Conservation (phyloP, 2,329 filamentous ascomycete species). For the Decorospora gaudefroyi region DNA sequence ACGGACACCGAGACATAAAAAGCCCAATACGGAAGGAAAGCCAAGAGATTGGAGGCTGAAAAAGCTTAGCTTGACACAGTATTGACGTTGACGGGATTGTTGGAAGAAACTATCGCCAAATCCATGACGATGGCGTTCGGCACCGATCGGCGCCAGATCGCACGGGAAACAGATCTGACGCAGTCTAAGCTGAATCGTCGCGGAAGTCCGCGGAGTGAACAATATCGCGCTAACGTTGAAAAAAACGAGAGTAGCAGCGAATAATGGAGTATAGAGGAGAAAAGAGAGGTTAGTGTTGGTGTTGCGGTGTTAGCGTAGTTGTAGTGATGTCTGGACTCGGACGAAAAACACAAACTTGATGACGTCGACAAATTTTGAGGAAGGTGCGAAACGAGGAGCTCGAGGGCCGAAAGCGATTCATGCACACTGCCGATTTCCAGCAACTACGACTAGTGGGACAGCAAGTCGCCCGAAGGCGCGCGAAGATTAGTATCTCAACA, state of each 20-base stretch:
- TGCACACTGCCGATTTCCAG: not conserved
- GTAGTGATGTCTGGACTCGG: not conserved
- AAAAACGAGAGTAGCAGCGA: not conserved
- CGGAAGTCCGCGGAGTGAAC: not conserved
- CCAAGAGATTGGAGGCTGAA: constrained; percentile 3
- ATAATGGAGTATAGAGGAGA: not conserved
- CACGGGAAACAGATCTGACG: constrained; percentile 2
- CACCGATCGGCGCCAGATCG: constrained; percentile 15
- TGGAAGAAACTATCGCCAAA: constrained; percentile 1
- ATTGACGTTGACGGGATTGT: constrained; percentile 1
- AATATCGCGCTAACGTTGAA: not conserved
- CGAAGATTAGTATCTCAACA: too few species aligned
- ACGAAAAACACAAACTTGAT: not conserved
- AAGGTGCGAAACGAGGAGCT: not conserved
- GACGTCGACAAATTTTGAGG: not conserved
- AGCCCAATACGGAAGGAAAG: not conserved
- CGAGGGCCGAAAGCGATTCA: not conserved
- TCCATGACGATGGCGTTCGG: constrained; percentile 18
- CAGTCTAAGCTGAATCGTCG: not conserved
- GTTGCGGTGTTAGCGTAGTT: not conserved
- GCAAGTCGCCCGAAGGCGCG: not conserved
- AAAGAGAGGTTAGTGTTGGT: too few species aligned
- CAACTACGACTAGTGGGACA: not conserved
- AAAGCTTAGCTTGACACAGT: constrained; percentile 7
- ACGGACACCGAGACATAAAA: constrained; percentile 7